Evolutionary conservation across 345 rosid genomes (phyloP).

Genomic region (Salix caprea): DNA sequence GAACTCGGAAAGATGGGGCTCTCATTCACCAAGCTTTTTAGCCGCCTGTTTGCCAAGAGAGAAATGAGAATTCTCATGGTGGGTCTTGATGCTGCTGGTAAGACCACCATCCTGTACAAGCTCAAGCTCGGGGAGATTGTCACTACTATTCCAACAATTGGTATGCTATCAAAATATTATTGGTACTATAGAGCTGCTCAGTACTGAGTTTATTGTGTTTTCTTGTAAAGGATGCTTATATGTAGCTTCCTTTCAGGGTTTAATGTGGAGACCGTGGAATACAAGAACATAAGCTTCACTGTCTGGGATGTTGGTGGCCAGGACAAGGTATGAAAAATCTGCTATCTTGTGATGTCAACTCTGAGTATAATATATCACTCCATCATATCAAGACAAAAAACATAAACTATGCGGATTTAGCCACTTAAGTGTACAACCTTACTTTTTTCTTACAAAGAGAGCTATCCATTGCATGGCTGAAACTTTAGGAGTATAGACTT

Average conservation of each 20-base stretch:
- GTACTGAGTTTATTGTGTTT: background rate
- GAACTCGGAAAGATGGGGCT: constrained; percentile 17
- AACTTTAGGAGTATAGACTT: background rate
- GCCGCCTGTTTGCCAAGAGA: constrained; percentile 21
- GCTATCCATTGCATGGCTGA: constrained; percentile 30
- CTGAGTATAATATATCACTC: background rate
- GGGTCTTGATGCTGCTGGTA: constrained; percentile 24
- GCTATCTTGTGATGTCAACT: background rate
- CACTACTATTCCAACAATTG: constrained; percentile 21
- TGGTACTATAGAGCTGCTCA: background rate
- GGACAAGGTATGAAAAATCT: constrained; percentile 15
- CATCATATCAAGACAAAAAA: constrained; percentile 2
- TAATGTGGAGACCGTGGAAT: constrained; percentile 24
- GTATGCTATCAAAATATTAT: background rate
- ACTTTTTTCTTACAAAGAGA: constrained; percentile 11
- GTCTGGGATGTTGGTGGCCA: constrained; percentile 26
- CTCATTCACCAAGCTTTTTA: constrained; percentile 21
- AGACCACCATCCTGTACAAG: constrained; percentile 22
- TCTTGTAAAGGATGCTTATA: background rate
- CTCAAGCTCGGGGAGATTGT: constrained; percentile 25
- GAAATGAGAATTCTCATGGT: constrained; percentile 24
- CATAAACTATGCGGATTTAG: constrained; percentile 10
- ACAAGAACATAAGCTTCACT: constrained; percentile 24
- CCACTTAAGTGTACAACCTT: background rate
- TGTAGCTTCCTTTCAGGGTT: background rate